Base-by-base conservation (phyloP, 768 basidiomycete genomes). In the Auricularia sp. region DNA sequence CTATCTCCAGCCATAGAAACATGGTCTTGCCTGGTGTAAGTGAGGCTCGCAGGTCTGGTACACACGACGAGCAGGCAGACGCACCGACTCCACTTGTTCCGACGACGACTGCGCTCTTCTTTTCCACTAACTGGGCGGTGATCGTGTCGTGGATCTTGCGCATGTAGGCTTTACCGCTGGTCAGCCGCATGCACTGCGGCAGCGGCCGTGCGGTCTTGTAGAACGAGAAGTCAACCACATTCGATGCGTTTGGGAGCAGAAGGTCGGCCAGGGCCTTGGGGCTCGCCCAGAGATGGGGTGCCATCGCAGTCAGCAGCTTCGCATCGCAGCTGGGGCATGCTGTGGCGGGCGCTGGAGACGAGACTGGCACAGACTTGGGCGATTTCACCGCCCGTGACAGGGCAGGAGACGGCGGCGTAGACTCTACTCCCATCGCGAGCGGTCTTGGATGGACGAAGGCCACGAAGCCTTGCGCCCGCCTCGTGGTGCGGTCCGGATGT, bases 321-420 rank as follows among this genome's bases (percentile, higher is more conserved):
- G 56, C 56, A 10, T 59, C 56, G 29, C 29, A 33, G 56, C 56
- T 59, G 23, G 56, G 56, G 23, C 14, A 59, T 18, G 56, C 56
- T 6, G 74, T 88, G 47, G 75, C 83, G 10, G 74, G 80, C 36
- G 83, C 87, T 36, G 89, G 90, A 33, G 90, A 89, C 72, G 78
- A 77, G 62, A 75, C 75, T 18, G 18, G 16, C 47, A 42, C 39
- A 14, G 39, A 42, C 12, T 42, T 42, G 7, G 47, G 47, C 47
- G 47, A 51, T 51, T 51, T 51, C 10, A 21, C 14, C 6, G 47
- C 18, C 47, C 18, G 11, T 8, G 47, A 51, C 10, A 21, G 47
- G 11, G 47, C 47, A 8, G 47, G 47, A 16, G 47, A 51, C 47
- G 47, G 47, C 47, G 47, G 47, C 18, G 21, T 21, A 10, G 47